Evolutionary conservation across 2,329 filamentous ascomycete species (phyloP).

Genomic region (Endoconidiophora laricicola): DNA sequence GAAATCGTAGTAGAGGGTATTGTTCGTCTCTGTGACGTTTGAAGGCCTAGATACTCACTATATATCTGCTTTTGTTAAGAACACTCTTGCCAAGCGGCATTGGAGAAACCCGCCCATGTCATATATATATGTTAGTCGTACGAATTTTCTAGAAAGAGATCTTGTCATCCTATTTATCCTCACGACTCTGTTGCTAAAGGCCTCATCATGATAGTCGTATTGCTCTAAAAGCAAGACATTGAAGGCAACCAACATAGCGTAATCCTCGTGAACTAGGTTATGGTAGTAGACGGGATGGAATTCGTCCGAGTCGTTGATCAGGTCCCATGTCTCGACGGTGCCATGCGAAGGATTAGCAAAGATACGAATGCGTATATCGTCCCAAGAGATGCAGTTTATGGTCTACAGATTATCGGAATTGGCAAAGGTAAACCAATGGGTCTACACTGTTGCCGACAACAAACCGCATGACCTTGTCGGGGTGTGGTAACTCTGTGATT

Average conservation of each 20-base stretch:
- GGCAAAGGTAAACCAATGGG: slow-evolving; percentile 30
- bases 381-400: slow-evolving; percentile 34
- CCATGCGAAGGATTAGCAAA: slow-evolving; percentile 30
- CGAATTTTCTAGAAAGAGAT: too few relatives aligned
- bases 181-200: slow-evolving; percentile 22
- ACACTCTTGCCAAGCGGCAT: too few relatives aligned
- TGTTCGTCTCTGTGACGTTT: too few relatives aligned
- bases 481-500: slow-evolving; percentile 30
- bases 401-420: slow-evolving; percentile 28
- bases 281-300: slow-evolving; percentile 36
- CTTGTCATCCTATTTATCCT: too few relatives aligned
- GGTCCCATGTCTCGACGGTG: slow-evolving; percentile 31
- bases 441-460: slow-evolving; percentile 27
- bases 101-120: too few relatives aligned
- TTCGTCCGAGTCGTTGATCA: slow-evolving; percentile 32
- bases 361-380: slow-evolving; percentile 30
- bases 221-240: slow-evolving; percentile 24
- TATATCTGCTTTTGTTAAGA: too few relatives aligned
- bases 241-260: slow-evolving; percentile 31
- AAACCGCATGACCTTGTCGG: slow-evolving; percentile 36
- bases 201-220: slow-evolving; percentile 24
- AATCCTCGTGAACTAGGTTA: slow-evolving; percentile 29
- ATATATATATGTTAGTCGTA: too few relatives aligned
- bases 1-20: too few relatives aligned
- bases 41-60: too few relatives aligned